Evolutionary conservation across 148 eudicot genomes (phyloP), one percentile per base, ranked within the genome.

Genomic region (Arctostaphylos glauca): DNA sequence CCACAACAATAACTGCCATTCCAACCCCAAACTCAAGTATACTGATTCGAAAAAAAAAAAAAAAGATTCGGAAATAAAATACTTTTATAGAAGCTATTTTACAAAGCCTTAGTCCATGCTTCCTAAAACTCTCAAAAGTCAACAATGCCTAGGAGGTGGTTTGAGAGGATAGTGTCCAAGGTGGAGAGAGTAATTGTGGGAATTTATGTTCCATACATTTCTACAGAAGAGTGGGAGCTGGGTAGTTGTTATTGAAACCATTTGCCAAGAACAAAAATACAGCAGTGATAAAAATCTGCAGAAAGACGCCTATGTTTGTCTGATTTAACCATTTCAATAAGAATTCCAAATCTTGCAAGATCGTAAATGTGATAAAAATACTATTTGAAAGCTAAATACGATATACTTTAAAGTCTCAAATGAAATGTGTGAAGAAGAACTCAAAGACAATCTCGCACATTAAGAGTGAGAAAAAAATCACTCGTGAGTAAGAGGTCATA

Each of bases 401-500:
- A 43, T 46, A 18, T 72, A 8, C 12, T 72, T 19, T 56, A 5
- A 6, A 16, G 23, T n/a, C 18, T 2, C 46, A 19, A 47, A 44
- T 3, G 16, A 44, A 43, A 46, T 8, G 18, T 16, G 16, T 10
- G 44, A 31, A 66, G 21, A 66, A 10, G 16, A 66, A 31, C 71
- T 66, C 71, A 66, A 10, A 43, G 21, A 38, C 6, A 38, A n/a
- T 41, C 41, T 14, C 74, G 41, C 49, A 70, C n/a, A 7, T 43
- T 7, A 72, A 72, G 23, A 72, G 25, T 14, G 31, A 73, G 7
- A 59, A 52, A 58, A 64, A 71, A 9, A n/a, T 13, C 14, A 31
- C 18, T 43, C 13, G 23, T 23, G 50, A 62, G 58, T 73, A 72
- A 72, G 59, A 70, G 75, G 62, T 10, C 88, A 77, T 84, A 92